A percentile compares a stretch with the other conserved stretches of the same genome.
Conservation (phyloP, 2,329 filamentous ascomycete species). For the Penicillium occitanis region DNA sequence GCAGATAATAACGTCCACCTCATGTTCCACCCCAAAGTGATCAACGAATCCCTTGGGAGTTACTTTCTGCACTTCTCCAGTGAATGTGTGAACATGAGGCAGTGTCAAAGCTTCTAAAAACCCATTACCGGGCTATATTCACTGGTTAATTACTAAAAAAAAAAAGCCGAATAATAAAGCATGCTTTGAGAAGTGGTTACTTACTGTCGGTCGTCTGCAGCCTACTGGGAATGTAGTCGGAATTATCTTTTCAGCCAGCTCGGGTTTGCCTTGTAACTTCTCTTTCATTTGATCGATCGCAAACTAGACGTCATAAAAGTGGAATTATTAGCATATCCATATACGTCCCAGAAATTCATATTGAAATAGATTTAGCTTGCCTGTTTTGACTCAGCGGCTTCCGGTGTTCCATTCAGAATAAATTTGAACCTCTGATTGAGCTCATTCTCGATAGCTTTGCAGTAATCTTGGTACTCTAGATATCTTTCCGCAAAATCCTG, state of each 20-base stretch:
- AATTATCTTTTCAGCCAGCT: constrained; percentile 21
- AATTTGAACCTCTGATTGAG: constrained; percentile 54
- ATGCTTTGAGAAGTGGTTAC: not conserved
- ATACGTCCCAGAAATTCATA: too few species aligned
- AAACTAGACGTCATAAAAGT: constrained; percentile 32
- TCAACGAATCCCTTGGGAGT: constrained; percentile 34
- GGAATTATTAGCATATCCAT: too few species aligned
- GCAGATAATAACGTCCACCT: constrained; percentile 27
- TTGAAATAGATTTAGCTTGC: too few species aligned
- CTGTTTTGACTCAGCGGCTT: too few species aligned
- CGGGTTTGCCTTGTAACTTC: not conserved
- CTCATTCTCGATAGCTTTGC: constrained; percentile 45
- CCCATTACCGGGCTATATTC: constrained; percentile 34
- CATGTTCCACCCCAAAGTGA: constrained; percentile 25
- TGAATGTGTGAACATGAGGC: constrained; percentile 48
- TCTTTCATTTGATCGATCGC: constrained; percentile 49
- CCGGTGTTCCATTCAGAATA: too few species aligned
- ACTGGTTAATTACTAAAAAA: too few species aligned
- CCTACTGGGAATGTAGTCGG: constrained; percentile 46
- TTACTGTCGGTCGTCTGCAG: constrained; percentile 38
- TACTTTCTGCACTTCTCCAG: constrained; percentile 41
- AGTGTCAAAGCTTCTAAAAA: constrained; percentile 45
- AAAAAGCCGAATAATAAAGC: not conserved
- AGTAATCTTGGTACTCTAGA: not conserved
- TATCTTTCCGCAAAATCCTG: not conserved